Percentiles rank a stretch among this genome's conserved stretches.
Conservation (phyloP, 2,329 filamentous ascomycete genomes). For the Arthrobotrys conoides region DNA sequence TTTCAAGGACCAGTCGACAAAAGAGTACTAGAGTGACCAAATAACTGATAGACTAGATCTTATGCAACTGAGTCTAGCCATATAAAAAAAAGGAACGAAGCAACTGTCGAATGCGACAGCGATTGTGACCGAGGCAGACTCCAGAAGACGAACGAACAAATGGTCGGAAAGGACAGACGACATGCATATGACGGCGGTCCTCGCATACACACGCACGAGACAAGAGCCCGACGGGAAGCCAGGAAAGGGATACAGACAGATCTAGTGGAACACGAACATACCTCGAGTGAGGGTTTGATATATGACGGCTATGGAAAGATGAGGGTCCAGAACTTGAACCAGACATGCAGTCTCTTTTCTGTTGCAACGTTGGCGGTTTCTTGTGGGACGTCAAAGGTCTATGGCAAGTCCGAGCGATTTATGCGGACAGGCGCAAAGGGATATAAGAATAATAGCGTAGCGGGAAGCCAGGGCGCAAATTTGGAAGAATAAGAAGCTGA, state of each 20-base stretch:
- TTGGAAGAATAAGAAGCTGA: slow-evolving; percentile 40
- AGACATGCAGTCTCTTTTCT: slow-evolving; percentile 48
- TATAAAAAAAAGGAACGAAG: slow-evolving; percentile 21
- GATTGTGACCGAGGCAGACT: slow-evolving; percentile 16
- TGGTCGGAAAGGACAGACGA: not conserved
- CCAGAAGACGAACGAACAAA: not conserved
- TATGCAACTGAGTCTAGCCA: not conserved
- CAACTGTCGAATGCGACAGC: slow-evolving; percentile 21
- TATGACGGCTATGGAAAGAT: slow-evolving; percentile 26
- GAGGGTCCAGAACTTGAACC: slow-evolving; percentile 53
- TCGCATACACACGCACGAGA: slow-evolving; percentile 28
- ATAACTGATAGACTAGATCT: not conserved
- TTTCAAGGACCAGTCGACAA: not conserved
- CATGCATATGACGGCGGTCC: slow-evolving; percentile 7
- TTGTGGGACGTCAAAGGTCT: slow-evolving; percentile 57
- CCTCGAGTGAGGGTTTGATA: slow-evolving; percentile 42
- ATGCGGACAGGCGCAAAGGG: slow-evolving; percentile 42
- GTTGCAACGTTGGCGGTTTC: slow-evolving; percentile 51
- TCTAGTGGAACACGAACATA: slow-evolving; percentile 60
- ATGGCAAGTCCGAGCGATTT: slow-evolving; percentile 48
- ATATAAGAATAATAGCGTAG: slow-evolving; percentile 22
- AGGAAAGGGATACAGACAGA: slow-evolving; percentile 53
- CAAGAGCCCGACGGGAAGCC: slow-evolving; percentile 37
- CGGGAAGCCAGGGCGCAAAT: slow-evolving; percentile 57
- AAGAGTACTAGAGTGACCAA: not conserved